Evolutionary conservation across 179 eudicot genomes (phyloP).

Genomic region (Actinidia chinensis): DNA sequence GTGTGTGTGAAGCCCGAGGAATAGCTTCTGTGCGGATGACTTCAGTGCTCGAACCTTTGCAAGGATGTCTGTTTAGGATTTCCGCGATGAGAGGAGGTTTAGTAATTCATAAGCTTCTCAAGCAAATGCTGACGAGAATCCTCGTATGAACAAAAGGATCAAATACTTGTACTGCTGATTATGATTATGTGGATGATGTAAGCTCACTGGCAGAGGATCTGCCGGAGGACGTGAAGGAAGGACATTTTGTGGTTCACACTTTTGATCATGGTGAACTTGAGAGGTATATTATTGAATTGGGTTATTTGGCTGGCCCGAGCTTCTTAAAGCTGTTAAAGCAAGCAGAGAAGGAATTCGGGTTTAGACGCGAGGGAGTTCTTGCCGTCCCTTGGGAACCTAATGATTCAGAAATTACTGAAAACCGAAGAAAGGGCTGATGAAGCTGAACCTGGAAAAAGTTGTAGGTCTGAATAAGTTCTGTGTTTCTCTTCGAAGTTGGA

Average conservation of each 20-base stretch:
- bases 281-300: constrained; percentile 45
- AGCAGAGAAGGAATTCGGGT: constrained; percentile 62
- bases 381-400: constrained; percentile 47
- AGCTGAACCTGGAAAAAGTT: neutral
- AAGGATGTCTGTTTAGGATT: neutral
- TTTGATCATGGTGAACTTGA: constrained; percentile 30
- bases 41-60: no score
- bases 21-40: no score
- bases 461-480: neutral
- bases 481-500: neutral
- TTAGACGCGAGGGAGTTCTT: constrained; percentile 46
- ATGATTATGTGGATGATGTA: constrained; percentile 7
- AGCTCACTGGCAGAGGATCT: constrained; percentile 1
- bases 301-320: constrained; percentile 36
- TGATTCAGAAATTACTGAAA: constrained; percentile 41
- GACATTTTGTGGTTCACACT: constrained; percentile 55
- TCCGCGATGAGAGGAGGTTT: neutral
- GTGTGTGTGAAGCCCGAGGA: no score
- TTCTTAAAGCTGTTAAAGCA: constrained; percentile 43
- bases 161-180: neutral
- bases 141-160: neutral
- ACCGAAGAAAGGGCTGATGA: constrained; percentile 13
- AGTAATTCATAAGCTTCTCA: neutral
- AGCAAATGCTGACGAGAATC: neutral
- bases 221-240: constrained; percentile 44